These are phyloP conservation scores for Carex littledalei DNA, from an alignment of 176 grass and related monocot species.

Conservation along the genomic window DNA sequence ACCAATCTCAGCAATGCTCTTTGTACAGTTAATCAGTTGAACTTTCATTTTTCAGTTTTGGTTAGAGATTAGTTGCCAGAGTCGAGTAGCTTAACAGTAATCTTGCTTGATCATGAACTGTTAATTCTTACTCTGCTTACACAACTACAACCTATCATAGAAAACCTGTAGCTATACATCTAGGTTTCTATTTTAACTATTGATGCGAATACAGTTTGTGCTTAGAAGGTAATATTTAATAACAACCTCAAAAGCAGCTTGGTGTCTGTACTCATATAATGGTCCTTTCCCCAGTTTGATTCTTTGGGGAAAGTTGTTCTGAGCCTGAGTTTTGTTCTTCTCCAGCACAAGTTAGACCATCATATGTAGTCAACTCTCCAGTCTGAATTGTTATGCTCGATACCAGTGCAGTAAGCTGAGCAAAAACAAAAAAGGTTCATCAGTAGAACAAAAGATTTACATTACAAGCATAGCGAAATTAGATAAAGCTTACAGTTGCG, in stretches of 20 bases:
- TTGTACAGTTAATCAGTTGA: neutral
- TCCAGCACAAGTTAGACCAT: neutral
- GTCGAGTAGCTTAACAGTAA: neutral
- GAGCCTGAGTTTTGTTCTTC: neutral
- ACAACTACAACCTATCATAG: neutral
- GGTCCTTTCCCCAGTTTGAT: neutral
- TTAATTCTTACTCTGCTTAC: neutral
- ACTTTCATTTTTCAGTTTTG: neutral
- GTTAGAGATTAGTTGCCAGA: neutral
- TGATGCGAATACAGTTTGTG: neutral
- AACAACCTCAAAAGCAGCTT: neutral
- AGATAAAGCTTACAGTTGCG: constrained; percentile 41
- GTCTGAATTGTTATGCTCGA: constrained; percentile 4
- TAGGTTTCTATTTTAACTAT: neutral
- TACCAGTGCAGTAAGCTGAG: constrained; percentile 9
- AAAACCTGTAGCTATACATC: neutral
- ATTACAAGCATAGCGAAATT: too few relatives aligned
- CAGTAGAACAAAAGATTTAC: neutral
- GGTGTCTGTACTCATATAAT: neutral
- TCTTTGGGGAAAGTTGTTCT: neutral
- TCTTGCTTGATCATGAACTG: neutral
- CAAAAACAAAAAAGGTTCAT: neutral
- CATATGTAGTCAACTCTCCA: neutral
- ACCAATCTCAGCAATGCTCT: neutral
- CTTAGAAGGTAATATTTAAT: neutral